Conservation (phyloP, 2,329 filamentous ascomycete genomes). For the Paracorniculantispora psalliotae region DNA sequence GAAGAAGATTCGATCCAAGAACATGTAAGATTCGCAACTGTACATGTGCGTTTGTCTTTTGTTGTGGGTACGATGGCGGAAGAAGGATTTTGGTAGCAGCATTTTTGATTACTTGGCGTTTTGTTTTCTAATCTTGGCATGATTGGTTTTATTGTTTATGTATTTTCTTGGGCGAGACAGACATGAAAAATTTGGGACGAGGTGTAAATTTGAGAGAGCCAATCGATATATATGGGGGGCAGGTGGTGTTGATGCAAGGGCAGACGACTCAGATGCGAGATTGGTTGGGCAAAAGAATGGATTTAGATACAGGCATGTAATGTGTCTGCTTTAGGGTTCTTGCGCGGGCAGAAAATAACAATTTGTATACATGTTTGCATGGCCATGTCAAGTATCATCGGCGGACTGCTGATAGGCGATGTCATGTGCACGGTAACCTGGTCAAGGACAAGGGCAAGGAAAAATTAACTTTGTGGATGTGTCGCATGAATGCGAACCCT, state of each 20-base stretch:
- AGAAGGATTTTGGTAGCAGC: neutral
- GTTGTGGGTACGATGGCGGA: neutral
- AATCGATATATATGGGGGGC: neutral
- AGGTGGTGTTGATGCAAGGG: neutral
- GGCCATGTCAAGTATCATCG: neutral
- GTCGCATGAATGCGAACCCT: neutral
- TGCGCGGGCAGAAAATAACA: neutral
- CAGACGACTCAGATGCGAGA: too few relatives aligned
- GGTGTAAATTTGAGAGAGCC: neutral
- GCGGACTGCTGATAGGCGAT: too few relatives aligned
- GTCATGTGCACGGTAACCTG: neutral
- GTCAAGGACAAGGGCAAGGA: neutral
- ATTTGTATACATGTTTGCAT: neutral
- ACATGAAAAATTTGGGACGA: neutral
- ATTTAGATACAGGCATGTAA: neutral
- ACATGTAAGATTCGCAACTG: conserved; percentile 36
- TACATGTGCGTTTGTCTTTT: neutral
- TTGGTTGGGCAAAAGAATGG: neutral
- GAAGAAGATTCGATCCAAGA: conserved; percentile 76
- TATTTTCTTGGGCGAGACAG: neutral
- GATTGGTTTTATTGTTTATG: neutral
- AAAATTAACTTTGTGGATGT: neutral
- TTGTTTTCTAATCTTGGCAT: neutral
- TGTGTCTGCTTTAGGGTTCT: neutral
- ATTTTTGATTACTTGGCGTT: conserved; percentile 7